Percentiles rank a stretch among this genome's conserved stretches.
phyloP scores from a whole-genome alignment of 2,329 filamentous ascomycete genomes.

The Fusarium sp. region DNA sequence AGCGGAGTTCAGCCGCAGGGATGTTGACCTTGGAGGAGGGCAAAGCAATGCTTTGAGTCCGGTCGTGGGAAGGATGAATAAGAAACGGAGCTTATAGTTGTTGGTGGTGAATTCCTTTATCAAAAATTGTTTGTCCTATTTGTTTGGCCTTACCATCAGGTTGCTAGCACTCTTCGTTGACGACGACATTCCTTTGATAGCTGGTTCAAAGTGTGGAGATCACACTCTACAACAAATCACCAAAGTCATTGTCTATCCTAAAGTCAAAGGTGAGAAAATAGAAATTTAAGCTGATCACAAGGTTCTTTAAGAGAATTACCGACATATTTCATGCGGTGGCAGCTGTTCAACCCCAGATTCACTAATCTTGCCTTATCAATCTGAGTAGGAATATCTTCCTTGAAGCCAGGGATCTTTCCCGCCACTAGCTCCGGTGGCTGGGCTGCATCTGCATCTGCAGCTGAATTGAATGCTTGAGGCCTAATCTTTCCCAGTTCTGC shows the following conservation, averaged over 20 bases:
- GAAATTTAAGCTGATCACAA: no score
- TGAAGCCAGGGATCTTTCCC: not conserved
- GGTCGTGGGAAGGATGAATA: not conserved
- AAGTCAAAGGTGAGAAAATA: not conserved
- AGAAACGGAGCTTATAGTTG: not conserved
- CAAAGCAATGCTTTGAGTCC: not conserved
- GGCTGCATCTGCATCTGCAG: not conserved
- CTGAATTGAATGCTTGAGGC: constrained; percentile 13
- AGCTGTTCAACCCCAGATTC: not conserved
- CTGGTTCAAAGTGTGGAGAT: constrained; percentile 2
- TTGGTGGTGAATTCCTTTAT: not conserved
- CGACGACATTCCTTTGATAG: not conserved
- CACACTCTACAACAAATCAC: not conserved
- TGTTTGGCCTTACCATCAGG: not conserved
- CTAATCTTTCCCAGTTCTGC: constrained; percentile 1
- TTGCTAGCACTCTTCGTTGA: not conserved
- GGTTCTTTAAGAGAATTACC: no score
- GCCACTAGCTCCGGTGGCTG: constrained; percentile 26
- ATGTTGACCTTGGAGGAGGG: not conserved
- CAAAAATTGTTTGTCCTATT: not conserved
- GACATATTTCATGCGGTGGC: not conserved
- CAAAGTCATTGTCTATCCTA: not conserved
- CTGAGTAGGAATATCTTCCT: not conserved
- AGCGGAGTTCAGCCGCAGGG: constrained; percentile 27
- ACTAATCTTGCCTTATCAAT: constrained; percentile 18